phyloP scores from a whole-genome alignment of 441 rosid species.

The Pelargonium australe region DNA sequence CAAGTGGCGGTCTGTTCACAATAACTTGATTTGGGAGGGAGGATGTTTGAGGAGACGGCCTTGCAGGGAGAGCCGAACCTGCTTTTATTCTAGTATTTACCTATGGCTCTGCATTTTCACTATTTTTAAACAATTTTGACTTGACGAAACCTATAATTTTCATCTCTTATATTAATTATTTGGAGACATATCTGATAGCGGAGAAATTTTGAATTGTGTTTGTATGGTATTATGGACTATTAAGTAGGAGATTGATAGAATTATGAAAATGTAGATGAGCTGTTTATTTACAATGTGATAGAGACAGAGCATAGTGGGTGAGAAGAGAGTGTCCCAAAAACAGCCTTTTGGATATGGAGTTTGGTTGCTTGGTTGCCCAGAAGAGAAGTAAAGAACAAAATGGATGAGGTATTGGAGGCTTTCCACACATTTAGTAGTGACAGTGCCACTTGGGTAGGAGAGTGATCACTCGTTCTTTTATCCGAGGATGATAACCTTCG shows the following conservation, averaged over 20 bases:
- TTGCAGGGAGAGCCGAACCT: constrained; percentile 11
- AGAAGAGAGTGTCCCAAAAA: too few relatives aligned
- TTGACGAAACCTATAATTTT: constrained; percentile 16
- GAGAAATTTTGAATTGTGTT: not conserved
- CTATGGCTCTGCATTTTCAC: constrained; percentile 17
- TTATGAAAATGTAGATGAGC: too few relatives aligned
- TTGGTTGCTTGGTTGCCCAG: too few relatives aligned
- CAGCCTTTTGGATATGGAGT: too few relatives aligned
- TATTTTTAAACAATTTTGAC: constrained; percentile 39
- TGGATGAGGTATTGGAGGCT: not conserved
- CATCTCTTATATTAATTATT: not conserved
- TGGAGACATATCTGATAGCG: constrained; percentile 3
- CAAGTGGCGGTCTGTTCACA: constrained; percentile 23
- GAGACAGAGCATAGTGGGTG: too few relatives aligned
- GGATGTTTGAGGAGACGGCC: too few relatives aligned
- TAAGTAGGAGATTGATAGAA: too few relatives aligned
- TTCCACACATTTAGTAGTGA: not conserved
- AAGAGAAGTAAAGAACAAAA: too few relatives aligned
- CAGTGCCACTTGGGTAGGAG: constrained; percentile 38
- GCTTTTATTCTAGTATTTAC: constrained; percentile 4
- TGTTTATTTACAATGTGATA: too few relatives aligned
- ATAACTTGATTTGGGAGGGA: constrained; percentile 11
- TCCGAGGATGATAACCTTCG: constrained; percentile 54
- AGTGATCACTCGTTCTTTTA: constrained; percentile 54
- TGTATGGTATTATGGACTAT: not conserved